A percentile compares a stretch with the other conserved stretches of the same genome.
Conservation (phyloP, 2,329 filamentous ascomycete species). For the Xylariales sp. region DNA sequence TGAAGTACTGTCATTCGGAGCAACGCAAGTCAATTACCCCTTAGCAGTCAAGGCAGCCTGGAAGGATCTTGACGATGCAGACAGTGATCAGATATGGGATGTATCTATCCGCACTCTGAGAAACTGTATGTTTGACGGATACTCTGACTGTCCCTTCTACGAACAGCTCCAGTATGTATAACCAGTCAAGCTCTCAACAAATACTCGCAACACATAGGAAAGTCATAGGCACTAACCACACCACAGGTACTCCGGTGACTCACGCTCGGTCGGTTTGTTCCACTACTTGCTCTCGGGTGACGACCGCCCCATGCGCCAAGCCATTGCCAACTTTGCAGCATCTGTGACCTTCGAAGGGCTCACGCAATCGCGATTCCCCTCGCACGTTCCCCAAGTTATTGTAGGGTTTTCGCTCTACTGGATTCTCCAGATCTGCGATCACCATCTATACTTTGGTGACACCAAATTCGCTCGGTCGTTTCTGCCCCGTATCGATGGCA, state of each 20-base stretch:
- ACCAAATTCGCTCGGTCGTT: conserved; percentile 21
- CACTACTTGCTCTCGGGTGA: conserved; percentile 25
- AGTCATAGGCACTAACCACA: neutral
- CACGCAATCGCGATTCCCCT: conserved; percentile 29
- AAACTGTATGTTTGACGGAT: conserved; percentile 25
- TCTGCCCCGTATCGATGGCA: conserved; percentile 25
- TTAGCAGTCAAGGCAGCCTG: neutral
- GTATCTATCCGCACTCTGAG: conserved; percentile 13
- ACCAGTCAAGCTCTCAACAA: no score
- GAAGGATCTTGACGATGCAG: conserved; percentile 1
- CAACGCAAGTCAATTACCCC: conserved; percentile 1
- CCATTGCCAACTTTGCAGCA: conserved; percentile 21
- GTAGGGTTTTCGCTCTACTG: conserved; percentile 33
- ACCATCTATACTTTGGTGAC: conserved; percentile 30
- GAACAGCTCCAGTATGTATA: conserved; percentile 26
- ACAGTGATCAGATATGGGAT: conserved; percentile 3
- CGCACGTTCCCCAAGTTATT: conserved; percentile 29
- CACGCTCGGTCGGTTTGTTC: conserved; percentile 21
- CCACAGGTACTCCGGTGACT: conserved; percentile 14
- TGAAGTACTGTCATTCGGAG: neutral
- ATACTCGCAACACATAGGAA: no score
- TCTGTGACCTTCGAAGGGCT: conserved; percentile 21
- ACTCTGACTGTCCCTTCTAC: conserved; percentile 29
- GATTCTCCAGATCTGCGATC: conserved; percentile 30
- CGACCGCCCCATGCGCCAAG: conserved; percentile 25